Percentiles rank a stretch among this genome's conserved stretches.
Evolutionary conservation across 2,329 filamentous ascomycete species (phyloP).

Genomic region (Cordyceps cicadae): DNA sequence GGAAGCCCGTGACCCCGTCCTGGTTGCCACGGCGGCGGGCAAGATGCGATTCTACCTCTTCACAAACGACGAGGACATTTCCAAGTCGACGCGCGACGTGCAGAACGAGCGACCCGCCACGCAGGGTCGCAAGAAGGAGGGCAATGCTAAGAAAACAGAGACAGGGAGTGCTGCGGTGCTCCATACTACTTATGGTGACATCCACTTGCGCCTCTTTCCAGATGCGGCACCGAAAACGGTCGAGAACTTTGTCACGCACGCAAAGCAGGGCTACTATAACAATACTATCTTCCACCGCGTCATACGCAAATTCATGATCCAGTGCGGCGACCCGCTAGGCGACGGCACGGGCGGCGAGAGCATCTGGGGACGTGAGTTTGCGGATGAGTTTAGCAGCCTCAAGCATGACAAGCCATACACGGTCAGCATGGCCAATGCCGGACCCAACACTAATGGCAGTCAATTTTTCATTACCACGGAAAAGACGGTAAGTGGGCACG

Average conservation of each 20-base stretch:
- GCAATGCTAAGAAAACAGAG: constrained; percentile 51
- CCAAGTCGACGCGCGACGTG: constrained; percentile 78
- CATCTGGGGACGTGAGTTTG: constrained; percentile 92
- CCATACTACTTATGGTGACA: constrained; percentile 91
- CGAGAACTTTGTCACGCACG: constrained; percentile 93
- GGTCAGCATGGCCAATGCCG: constrained; percentile 95
- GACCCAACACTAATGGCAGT: constrained; percentile 87
- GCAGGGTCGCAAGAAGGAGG: constrained; percentile 48
- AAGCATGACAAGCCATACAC: constrained; percentile 96
- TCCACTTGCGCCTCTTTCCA: constrained; percentile 86
- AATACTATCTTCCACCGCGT: constrained; percentile 95
- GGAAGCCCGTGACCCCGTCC: constrained; percentile 80
- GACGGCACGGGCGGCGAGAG: constrained; percentile 81
- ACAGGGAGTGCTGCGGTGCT: constrained; percentile 73
- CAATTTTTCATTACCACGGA: constrained; percentile 99
- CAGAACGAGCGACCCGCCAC: constrained; percentile 87
- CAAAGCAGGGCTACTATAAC: constrained; percentile 89
- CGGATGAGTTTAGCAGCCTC: constrained; percentile 84
- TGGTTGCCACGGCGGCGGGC: constrained; percentile 73
- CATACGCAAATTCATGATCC: constrained; percentile 98
- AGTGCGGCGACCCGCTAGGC: constrained; percentile 89
- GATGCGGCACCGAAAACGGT: constrained; percentile 89
- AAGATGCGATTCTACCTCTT: constrained; percentile 98
- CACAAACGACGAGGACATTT: constrained; percentile 77
- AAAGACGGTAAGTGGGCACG: constrained; percentile 60